Evolutionary conservation across 2,329 filamentous ascomycete species (phyloP).

Genomic region (Fusarium nodosum): DNA sequence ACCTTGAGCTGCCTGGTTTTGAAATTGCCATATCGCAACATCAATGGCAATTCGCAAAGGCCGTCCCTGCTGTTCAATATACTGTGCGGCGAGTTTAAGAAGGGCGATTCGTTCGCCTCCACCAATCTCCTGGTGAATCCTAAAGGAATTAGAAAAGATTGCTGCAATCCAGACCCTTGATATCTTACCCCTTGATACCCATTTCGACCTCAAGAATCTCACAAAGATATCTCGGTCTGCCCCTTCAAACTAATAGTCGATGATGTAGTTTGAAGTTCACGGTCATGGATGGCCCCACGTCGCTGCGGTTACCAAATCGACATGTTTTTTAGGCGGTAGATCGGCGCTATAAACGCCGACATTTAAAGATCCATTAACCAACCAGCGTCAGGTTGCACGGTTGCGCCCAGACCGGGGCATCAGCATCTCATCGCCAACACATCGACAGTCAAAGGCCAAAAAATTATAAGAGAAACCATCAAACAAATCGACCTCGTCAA

Average conservation of each 20-base stretch:
- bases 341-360: conserved; percentile 50
- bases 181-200: conserved; percentile 74
- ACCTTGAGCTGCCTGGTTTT: conserved; percentile 86
- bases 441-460: conserved; percentile 12
- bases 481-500: conserved; percentile 4
- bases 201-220: conserved; percentile 55
- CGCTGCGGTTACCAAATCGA: conserved; percentile 50
- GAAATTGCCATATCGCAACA: conserved; percentile 97
- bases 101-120: conserved; percentile 83
- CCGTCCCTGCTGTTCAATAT: conserved; percentile 76
- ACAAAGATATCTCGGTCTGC: conserved; percentile 17
- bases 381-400: conserved; percentile 43
- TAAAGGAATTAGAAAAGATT: conserved; percentile 54
- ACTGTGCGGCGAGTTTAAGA: conserved; percentile 83
- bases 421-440: conserved; percentile 33
- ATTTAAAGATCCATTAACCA: conserved; percentile 36
- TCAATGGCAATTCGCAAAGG: conserved; percentile 92
- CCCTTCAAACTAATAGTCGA: conserved; percentile 22
- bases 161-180: rapidly evolving
- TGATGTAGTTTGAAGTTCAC: conserved; percentile 42
- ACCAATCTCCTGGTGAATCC: conserved; percentile 92
- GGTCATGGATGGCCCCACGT: conserved; percentile 46
- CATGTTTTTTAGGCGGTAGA: conserved; percentile 51
- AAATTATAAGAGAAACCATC: conserved; percentile 1
- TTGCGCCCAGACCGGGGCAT: conserved; percentile 30